Evolutionary conservation across 768 basidiomycete species (phyloP).

Genomic region (Panaeolus papilionaceus): DNA sequence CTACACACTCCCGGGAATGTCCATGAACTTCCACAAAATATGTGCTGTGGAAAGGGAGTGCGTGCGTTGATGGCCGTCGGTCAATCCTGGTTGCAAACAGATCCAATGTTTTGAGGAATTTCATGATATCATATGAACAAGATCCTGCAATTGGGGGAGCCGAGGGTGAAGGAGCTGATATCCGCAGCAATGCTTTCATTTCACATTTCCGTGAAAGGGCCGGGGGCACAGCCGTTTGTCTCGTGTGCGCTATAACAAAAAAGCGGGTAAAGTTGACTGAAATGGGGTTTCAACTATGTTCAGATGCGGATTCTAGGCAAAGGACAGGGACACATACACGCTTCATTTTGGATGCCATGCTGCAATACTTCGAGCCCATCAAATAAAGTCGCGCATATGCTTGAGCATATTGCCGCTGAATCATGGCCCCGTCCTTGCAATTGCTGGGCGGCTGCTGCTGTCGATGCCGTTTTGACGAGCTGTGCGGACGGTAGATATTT

Average conservation of each 20-base stretch:
- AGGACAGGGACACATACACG: conserved; percentile 41
- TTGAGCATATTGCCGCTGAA: conserved; percentile 80
- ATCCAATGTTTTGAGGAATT: conserved; percentile 42
- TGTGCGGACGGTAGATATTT: conserved; percentile 57
- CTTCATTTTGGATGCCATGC: conserved; percentile 68
- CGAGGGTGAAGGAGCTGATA: conserved; percentile 27
- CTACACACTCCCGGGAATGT: conserved; percentile 22
- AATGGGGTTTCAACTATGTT: not conserved
- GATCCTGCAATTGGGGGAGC: conserved; percentile 17
- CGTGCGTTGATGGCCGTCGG: conserved; percentile 59
- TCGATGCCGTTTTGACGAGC: conserved; percentile 68
- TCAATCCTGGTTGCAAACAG: conserved; percentile 61
- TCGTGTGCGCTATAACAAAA: conserved; percentile 56
- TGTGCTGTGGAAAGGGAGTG: conserved; percentile 56
- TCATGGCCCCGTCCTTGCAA: conserved; percentile 47
- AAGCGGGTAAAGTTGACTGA: conserved; percentile 76
- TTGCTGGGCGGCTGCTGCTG: conserved; percentile 70
- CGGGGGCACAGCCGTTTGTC: conserved; percentile 30
- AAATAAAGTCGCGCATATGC: conserved; percentile 63
- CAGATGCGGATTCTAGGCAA: not conserved
- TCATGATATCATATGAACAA: conserved; percentile 30
- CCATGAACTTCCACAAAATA: conserved; percentile 69
- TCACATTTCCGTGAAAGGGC: conserved; percentile 20
- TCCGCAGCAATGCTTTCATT: conserved; percentile 40
- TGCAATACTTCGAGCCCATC: conserved; percentile 64